Conservation (phyloP, 2,329 filamentous ascomycete species). For the Ophidiomyces ophidiicola region DNA sequence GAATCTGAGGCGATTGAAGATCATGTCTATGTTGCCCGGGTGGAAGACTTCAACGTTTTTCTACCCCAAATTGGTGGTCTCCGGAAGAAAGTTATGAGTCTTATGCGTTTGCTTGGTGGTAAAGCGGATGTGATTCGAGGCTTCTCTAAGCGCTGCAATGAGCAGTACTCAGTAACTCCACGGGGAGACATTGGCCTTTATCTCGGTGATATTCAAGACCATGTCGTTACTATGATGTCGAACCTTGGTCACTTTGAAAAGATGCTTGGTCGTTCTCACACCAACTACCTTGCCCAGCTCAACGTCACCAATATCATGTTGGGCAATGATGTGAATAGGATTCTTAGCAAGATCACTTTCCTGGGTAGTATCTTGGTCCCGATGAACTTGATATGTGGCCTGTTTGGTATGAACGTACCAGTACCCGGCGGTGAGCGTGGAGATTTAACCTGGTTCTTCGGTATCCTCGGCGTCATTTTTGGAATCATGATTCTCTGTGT, state of each 20-base stretch:
- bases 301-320: slow-evolving; percentile 83
- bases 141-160: slow-evolving; percentile 97
- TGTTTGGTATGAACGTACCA: slow-evolving; percentile 42
- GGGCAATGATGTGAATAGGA: slow-evolving; percentile 76
- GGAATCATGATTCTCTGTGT: slow-evolving; percentile 31
- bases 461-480: slow-evolving; percentile 37
- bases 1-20: slow-evolving; percentile 93
- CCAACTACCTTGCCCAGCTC: slow-evolving; percentile 90
- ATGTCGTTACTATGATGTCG: slow-evolving; percentile 98
- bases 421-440: slow-evolving; percentile 31
- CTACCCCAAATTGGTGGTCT: slow-evolving; percentile 78
- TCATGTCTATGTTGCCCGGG: slow-evolving; percentile 80
- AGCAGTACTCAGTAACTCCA: slow-evolving; percentile 88
- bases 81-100: slow-evolving; percentile 85
- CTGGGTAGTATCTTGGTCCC: slow-evolving; percentile 92
- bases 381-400: slow-evolving; percentile 71
- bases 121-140: slow-evolving; percentile 98
- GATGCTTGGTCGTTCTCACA: slow-evolving; percentile 85
- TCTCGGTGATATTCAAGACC: slow-evolving; percentile 93
- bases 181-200: slow-evolving; percentile 95
- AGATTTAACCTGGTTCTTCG: slow-evolving; percentile 38
- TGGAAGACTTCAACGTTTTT: slow-evolving; percentile 79
- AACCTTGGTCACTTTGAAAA: slow-evolving; percentile 94
- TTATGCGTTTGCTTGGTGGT: slow-evolving; percentile 84
- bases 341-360: slow-evolving; percentile 88